These are phyloP conservation scores for Leccinum rimulosum DNA, from an alignment of 768 basidiomycete species.

Conservation along the genomic window DNA sequence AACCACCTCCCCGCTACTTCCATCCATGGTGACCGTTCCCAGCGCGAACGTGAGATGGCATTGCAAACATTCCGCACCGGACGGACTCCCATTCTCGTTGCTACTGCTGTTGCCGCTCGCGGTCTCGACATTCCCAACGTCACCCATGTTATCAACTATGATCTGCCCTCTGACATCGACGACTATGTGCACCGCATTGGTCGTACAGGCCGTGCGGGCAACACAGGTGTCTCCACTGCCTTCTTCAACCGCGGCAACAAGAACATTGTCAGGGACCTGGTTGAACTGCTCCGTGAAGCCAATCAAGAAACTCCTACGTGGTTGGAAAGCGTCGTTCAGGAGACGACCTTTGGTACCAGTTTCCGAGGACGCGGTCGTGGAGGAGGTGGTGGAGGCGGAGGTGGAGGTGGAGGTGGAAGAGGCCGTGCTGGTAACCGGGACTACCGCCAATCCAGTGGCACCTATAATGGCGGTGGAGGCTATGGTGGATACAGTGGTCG, in stretches of 20 bases:
- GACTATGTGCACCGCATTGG: conserved; percentile 99
- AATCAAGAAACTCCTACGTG: conserved; percentile 93
- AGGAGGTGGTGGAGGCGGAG: conserved; percentile 14
- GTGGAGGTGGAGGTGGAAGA: conserved; percentile 22
- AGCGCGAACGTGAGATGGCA: conserved; percentile 95
- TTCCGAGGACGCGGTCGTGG: conserved; percentile 57
- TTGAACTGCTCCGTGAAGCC: conserved; percentile 93
- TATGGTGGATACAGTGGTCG: conserved; percentile 32
- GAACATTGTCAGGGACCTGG: conserved; percentile 86
- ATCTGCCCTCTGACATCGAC: conserved; percentile 96
- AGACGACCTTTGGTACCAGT: conserved; percentile 67
- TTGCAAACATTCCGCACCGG: conserved; percentile 94
- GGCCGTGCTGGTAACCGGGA: conserved; percentile 38
- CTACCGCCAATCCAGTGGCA: conserved; percentile 30
- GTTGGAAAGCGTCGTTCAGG: conserved; percentile 84
- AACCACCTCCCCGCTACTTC: conserved; percentile 89
- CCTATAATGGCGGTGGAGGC: conserved; percentile 35
- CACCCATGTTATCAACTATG: conserved; percentile 98
- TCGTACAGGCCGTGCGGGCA: conserved; percentile 98
- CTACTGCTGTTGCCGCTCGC: conserved; percentile 98
- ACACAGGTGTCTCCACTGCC: conserved; percentile 92
- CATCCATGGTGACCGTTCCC: conserved; percentile 97
- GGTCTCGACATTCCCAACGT: conserved; percentile 99
- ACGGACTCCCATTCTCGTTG: conserved; percentile 93
- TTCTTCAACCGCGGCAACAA: conserved; percentile 95